These are phyloP conservation scores for Magnaporthiopsis rhizophila DNA, from an alignment of 2,329 filamentous ascomycete species.

Conservation along the genomic window DNA sequence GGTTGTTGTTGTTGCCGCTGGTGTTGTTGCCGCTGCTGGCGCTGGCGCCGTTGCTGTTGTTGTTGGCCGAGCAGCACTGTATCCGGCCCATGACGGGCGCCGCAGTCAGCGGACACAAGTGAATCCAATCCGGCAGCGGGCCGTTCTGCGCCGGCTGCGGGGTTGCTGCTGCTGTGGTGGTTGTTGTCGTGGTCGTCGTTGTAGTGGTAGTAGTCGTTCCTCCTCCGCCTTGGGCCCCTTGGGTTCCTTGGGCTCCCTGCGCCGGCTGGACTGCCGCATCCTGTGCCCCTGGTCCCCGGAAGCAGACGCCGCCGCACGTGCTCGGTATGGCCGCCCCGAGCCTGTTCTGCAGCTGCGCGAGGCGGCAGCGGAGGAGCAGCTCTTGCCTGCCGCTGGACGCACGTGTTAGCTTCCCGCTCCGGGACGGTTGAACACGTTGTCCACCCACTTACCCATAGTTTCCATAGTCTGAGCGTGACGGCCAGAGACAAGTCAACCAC, in stretches of 20 bases:
- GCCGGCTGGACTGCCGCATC: not conserved
- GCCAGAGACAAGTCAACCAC: not conserved
- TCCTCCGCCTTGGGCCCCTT: not conserved
- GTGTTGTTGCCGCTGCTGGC: not conserved
- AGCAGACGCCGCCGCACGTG: slow-evolving; percentile 7
- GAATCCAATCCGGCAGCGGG: slow-evolving; percentile 5
- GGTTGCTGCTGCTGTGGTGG: not conserved
- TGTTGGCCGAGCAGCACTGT: not conserved
- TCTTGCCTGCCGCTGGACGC: not conserved
- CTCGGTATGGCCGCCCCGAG: slow-evolving; percentile 4
- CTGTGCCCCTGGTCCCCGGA: not conserved
- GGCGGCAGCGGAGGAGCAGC: not conserved
- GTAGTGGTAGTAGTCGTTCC: not conserved
- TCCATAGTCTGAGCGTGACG: not conserved
- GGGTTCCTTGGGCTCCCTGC: not conserved
- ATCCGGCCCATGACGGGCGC: slow-evolving; percentile 3
- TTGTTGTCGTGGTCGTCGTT: not conserved
- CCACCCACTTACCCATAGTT: not conserved
- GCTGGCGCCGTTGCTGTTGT: not conserved
- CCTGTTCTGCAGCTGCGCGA: slow-evolving; percentile 1
- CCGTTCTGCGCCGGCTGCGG: not conserved
- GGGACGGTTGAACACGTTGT: not conserved
- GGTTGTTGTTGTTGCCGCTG: not conserved
- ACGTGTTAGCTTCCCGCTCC: no score
- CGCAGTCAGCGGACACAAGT: slow-evolving; percentile 3